Conservation (phyloP, 2,329 filamentous ascomycete species). For the Colletotrichum sp. region DNA sequence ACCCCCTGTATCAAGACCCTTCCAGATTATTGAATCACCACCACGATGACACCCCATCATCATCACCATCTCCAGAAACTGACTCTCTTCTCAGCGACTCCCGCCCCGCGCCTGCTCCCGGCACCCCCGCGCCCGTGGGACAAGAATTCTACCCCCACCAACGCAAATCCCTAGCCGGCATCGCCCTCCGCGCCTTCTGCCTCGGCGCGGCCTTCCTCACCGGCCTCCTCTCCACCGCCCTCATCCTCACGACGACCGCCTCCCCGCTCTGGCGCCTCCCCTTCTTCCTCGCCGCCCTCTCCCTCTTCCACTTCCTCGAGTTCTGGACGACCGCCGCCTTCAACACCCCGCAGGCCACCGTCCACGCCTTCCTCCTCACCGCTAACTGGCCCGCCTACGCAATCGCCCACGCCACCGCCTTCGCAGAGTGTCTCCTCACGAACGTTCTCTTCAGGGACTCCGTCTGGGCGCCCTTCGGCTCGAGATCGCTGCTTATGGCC, state of each 20-base stretch:
- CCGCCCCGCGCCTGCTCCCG: conserved; percentile 22
- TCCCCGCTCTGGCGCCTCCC: conserved; percentile 65
- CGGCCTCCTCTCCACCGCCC: conserved; percentile 35
- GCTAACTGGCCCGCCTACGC: conserved; percentile 87
- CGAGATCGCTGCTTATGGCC: conserved; percentile 46
- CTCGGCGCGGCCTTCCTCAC: conserved; percentile 51
- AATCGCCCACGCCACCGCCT: conserved; percentile 78
- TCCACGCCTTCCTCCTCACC: conserved; percentile 81
- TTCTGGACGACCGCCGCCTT: conserved; percentile 88
- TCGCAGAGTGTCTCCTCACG: conserved; percentile 73
- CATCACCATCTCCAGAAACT: conserved; percentile 15
- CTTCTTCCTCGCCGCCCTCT: conserved; percentile 72
- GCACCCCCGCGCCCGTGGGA: conserved; percentile 24
- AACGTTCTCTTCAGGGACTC: conserved; percentile 58
- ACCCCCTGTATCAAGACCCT: background rate
- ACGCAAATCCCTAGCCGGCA: conserved; percentile 63
- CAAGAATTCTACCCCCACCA: conserved; percentile 49
- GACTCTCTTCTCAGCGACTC: conserved; percentile 17
- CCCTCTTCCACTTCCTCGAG: conserved; percentile 93
- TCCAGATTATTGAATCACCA: background rate
- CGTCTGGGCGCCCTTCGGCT: conserved; percentile 50
- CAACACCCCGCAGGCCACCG: conserved; percentile 76
- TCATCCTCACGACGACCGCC: conserved; percentile 39
- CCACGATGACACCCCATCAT: background rate
- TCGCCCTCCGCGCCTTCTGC: conserved; percentile 62